Evolutionary conservation across 78 protist genomes (phyloP).

Genomic region (Speleostelium caveatum): DNA sequence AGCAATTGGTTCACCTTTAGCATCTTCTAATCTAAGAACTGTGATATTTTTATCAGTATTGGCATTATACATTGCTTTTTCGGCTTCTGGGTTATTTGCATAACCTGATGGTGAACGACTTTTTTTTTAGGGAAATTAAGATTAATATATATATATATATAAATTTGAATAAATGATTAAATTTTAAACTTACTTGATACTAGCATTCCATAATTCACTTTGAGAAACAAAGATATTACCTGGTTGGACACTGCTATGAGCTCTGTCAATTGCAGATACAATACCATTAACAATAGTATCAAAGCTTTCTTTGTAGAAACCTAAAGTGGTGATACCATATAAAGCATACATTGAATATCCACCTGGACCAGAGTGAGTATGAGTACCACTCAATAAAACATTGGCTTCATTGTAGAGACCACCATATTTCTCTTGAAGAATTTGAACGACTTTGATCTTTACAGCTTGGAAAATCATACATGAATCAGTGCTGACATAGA

Average conservation of each 20-base stretch:
- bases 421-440: slow-evolving; percentile 33
- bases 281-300: slow-evolving; percentile 84
- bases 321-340: slow-evolving; percentile 83
- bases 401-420: slow-evolving; percentile 60
- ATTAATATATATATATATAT: not conserved
- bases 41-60: slow-evolving; percentile 85
- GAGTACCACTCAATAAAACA: slow-evolving; percentile 81
- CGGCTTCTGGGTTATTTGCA: slow-evolving; percentile 82
- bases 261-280: slow-evolving; percentile 74
- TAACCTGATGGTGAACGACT: slow-evolving; percentile 88
- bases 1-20: slow-evolving; percentile 77
- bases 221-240: slow-evolving; percentile 16
- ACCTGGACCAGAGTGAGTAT: slow-evolving; percentile 90
- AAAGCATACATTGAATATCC: slow-evolving; percentile 83
- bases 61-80: slow-evolving; percentile 72
- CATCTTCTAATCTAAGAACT: slow-evolving; percentile 58
- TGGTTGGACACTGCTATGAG: slow-evolving; percentile 72
- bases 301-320: slow-evolving; percentile 79
- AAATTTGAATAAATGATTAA: not conserved
- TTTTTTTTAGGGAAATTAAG: not conserved
- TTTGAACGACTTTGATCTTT: slow-evolving; percentile 42
- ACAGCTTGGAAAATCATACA: slow-evolving; percentile 82
- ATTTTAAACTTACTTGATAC: slow-evolving; percentile 58
- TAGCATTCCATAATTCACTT: slow-evolving; percentile 67
- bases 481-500: slow-evolving; percentile 66